Evolutionary conservation across 2,329 filamentous ascomycete species (phyloP).

Genomic region (Chaetomium sp.): DNA sequence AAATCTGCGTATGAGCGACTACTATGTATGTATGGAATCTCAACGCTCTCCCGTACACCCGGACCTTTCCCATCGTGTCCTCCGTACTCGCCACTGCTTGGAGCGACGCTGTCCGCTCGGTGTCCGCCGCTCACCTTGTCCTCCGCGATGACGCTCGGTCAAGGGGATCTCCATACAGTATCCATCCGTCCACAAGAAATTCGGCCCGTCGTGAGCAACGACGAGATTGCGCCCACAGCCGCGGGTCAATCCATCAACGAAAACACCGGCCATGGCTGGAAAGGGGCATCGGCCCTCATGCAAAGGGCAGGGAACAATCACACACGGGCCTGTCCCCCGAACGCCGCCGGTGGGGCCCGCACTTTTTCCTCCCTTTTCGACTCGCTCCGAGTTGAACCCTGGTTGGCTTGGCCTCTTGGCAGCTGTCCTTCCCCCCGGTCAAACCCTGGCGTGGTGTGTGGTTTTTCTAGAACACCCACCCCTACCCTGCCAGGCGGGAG

Average conservation of each 20-base stretch:
- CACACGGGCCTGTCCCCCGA: conserved; percentile 14
- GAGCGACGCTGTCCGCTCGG: too few relatives aligned
- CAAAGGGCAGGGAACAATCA: conserved; percentile 15
- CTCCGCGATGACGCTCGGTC: background rate
- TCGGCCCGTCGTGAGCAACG: conserved; percentile 15
- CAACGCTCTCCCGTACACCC: too few relatives aligned
- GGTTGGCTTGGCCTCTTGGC: conserved; percentile 13
- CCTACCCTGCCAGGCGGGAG: conserved; percentile 15
- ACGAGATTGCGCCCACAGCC: conserved; percentile 31
- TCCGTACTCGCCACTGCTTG: too few relatives aligned
- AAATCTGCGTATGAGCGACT: too few relatives aligned
- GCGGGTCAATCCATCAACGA: conserved; percentile 29
- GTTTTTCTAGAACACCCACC: conserved; percentile 20
- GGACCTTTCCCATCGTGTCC: too few relatives aligned
- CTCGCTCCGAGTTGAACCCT: conserved; percentile 4
- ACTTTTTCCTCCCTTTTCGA: conserved; percentile 16
- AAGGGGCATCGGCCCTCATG: conserved; percentile 15
- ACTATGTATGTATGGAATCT: too few relatives aligned
- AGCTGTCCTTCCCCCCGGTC: background rate
- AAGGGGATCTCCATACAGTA: conserved; percentile 8
- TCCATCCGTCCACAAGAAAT: conserved; percentile 18
- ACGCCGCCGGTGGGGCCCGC: conserved; percentile 14
- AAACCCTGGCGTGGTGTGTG: conserved; percentile 4
- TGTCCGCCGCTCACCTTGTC: background rate
- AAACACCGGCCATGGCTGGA: background rate